Conservation (phyloP, 257 asterid genomes). For the Primulina tabacum region DNA sequence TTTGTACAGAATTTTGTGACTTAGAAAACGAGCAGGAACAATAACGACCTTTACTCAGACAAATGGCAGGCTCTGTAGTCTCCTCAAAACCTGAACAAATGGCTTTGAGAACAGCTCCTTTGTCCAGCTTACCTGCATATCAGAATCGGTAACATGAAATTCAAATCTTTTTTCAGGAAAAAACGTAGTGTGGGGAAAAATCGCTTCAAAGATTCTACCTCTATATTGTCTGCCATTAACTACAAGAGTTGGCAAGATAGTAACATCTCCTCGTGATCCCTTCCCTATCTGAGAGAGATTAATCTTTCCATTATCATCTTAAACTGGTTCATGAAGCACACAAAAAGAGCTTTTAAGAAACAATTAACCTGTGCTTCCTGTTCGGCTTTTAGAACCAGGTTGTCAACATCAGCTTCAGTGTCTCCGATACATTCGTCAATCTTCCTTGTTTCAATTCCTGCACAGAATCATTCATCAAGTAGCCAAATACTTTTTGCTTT, state of each 20-base stretch:
- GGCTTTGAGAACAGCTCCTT: constrained; percentile 64
- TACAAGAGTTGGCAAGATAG: constrained; percentile 65
- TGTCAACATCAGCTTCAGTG: constrained; percentile 44
- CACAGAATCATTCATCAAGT: constrained; percentile 7
- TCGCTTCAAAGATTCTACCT: constrained; percentile 30
- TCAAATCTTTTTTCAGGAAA: neutral
- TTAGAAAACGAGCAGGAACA: constrained; percentile 14
- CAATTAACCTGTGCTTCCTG: constrained; percentile 50
- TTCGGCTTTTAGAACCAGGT: constrained; percentile 52
- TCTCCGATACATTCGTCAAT: constrained; percentile 55
- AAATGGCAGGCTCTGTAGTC: constrained; percentile 64
- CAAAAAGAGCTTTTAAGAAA: neutral
- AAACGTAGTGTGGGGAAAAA: neutral
- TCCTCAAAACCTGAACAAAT: constrained; percentile 66
- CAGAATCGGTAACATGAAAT: constrained; percentile 1
- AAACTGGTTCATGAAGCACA: neutral
- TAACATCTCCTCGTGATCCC: constrained; percentile 61
- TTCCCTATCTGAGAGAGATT: constrained; percentile 46
- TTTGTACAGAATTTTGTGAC: neutral
- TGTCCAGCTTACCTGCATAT: constrained; percentile 53
- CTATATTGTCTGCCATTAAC: constrained; percentile 58
- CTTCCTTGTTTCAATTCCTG: constrained; percentile 47
- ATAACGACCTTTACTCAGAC: constrained; percentile 45
- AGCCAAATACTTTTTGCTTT: neutral
- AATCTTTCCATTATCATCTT: neutral